Evolutionary conservation across 2,329 filamentous ascomycete genomes (phyloP).

Genomic region (Blumeria graminis): DNA sequence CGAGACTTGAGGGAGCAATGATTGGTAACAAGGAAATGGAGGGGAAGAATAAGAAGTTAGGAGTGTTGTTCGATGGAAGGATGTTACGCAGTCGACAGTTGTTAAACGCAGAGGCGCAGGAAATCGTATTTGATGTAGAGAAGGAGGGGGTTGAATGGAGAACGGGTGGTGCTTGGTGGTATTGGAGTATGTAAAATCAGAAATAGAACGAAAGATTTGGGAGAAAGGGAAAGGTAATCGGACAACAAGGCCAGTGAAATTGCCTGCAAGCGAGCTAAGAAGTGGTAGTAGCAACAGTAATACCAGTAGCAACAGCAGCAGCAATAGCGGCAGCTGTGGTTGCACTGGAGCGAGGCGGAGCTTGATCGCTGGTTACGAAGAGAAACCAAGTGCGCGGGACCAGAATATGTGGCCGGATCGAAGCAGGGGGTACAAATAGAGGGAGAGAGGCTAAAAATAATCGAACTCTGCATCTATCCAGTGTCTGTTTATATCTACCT

Average conservation of each 20-base stretch:
- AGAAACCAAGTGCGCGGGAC: too few relatives aligned
- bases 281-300: neutral
- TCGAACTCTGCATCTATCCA: too few relatives aligned
- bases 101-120: neutral
- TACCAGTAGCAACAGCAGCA: neutral
- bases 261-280: neutral
- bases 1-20: neutral
- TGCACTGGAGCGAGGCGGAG: too few relatives aligned
- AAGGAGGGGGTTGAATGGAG: neutral
- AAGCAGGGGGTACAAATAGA: too few relatives aligned
- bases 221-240: too few relatives aligned
- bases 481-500: too few relatives aligned
- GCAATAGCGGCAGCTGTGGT: too few relatives aligned
- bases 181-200: too few relatives aligned
- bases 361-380: too few relatives aligned
- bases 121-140: conserved; percentile 3
- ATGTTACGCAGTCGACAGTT: neutral
- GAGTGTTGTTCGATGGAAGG: neutral
- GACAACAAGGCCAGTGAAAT: neutral
- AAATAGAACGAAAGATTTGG: too few relatives aligned
- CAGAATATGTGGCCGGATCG: too few relatives aligned
- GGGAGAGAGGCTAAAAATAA: too few relatives aligned
- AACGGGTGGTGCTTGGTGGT: neutral
- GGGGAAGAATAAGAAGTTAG: neutral
- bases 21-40: neutral